Base-by-base conservation (phyloP, 495 filamentous ascomycete genomes). In the Thozetella sp. region DNA sequence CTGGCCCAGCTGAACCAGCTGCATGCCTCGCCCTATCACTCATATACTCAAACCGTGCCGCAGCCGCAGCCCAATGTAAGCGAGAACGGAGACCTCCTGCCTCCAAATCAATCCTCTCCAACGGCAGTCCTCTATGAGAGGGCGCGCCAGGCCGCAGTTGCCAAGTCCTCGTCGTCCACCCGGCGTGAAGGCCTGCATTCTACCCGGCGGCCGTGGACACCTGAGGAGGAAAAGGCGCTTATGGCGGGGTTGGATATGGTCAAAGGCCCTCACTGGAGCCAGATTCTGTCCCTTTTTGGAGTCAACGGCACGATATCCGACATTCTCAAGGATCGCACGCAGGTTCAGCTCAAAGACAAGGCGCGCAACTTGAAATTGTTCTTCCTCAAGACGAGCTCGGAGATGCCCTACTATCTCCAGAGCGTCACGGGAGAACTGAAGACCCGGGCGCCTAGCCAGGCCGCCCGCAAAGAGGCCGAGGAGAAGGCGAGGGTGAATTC, bases 261-360 rank as follows among this genome's bases (percentile, higher is more conserved):
- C 25, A 93, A 93, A 68, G 93, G 93, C 0, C 93, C 93, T 52
- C 94, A 98, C 63, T 98, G 93, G 93, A 93, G 90, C 61, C 93
- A 97, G 68, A 98, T 98, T 34, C 80, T 98, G 2, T 88, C 88
- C 13, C 86, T 98, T 67, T 97, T 93, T 66, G 93, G 93, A 0
- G 84, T 86, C 0, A 90, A 90, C 30, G 93, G 93, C 3, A 89
- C 87, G 2, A 85, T 95, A 55, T 93, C 88, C 53, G 89, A 95
- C 61, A 88, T 92, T 3, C 79, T 98, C 34, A 96, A 96, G 64
- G 94, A 97, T 64, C 86, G 93, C 43, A 96, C 93, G 53, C 93
- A 98, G 69, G 94, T 97, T 0, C 93, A 97, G 67, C 80, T 97
- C 15, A 97, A 97, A 68, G 93, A 98, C 67, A 98, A 98, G 70